A percentile compares a stretch with the other conserved stretches of the same genome.
These are phyloP conservation scores for Harringtonia lauricola DNA, from an alignment of 2,329 filamentous ascomycete species.

Conservation along the genomic window DNA sequence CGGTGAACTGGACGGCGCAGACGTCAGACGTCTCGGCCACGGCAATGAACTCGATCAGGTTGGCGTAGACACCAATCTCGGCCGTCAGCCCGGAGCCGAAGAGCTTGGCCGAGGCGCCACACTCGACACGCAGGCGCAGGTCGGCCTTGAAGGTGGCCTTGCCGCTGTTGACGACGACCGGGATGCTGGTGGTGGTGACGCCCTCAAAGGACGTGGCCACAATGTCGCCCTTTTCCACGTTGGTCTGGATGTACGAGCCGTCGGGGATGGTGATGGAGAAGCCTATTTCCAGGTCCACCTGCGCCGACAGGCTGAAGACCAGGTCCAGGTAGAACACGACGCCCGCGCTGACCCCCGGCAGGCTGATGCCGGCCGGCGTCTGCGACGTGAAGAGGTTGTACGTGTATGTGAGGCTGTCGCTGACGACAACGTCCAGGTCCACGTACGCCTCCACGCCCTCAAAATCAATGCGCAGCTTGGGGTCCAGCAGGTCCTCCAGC, in stretches of 20 bases:
- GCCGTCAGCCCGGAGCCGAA: constrained; percentile 27
- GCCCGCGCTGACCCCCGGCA: constrained; percentile 32
- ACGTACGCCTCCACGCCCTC: constrained; percentile 39
- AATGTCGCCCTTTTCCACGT: constrained; percentile 31
- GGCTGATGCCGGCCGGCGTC: constrained; percentile 28
- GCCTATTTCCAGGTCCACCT: constrained; percentile 39
- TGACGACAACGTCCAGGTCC: constrained; percentile 33
- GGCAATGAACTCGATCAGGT: constrained; percentile 42
- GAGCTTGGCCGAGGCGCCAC: constrained; percentile 25
- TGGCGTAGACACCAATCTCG: constrained; percentile 34
- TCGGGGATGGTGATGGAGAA: constrained; percentile 41
- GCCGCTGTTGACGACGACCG: constrained; percentile 34
- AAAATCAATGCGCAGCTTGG: constrained; percentile 33
- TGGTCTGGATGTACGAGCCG: constrained; percentile 27
- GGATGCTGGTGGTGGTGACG: constrained; percentile 30
- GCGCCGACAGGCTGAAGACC: constrained; percentile 34
- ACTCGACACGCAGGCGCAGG: constrained; percentile 38
- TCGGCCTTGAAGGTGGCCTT: constrained; percentile 34
- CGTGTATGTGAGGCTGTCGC: constrained; percentile 34
- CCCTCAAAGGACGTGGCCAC: constrained; percentile 33
- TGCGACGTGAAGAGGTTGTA: constrained; percentile 37
- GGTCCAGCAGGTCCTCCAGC: constrained; percentile 24
- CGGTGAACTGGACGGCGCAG: constrained; percentile 24
- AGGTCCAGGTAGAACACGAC: constrained; percentile 40
- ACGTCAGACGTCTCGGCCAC: constrained; percentile 23